Evolutionary conservation across 345 rosid genomes (phyloP).

Genomic region (Gossypium herbaceum): DNA sequence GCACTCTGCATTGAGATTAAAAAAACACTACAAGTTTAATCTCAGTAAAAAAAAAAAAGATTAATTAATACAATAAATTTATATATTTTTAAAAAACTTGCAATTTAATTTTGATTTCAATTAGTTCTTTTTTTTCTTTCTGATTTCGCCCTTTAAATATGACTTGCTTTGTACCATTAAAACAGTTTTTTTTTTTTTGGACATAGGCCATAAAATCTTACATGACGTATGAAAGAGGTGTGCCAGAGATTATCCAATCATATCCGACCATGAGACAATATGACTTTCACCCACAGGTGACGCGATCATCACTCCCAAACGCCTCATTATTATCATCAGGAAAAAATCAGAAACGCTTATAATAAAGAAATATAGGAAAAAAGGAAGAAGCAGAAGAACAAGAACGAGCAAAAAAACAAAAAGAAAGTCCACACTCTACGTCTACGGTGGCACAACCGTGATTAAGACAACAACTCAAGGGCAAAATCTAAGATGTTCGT

Average conservation of each 20-base stretch:
- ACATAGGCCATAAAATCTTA: not conserved
- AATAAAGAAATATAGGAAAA: not conserved
- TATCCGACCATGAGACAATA: conserved; percentile 6
- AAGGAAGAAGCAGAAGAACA: not conserved
- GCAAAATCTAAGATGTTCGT: not conserved
- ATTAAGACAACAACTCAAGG: not conserved
- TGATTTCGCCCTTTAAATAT: no score
- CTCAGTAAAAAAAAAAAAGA: no score
- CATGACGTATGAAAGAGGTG: not conserved
- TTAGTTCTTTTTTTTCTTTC: no score
- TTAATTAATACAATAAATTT: no score
- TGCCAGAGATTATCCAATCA: not conserved
- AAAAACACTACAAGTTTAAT: no score
- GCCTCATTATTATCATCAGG: no score
- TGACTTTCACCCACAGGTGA: not conserved
- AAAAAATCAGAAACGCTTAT: not conserved
- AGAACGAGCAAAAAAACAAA: not conserved
- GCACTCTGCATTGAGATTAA: no score
- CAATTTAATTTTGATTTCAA: no score
- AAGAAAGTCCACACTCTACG: not conserved
- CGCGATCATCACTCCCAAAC: not conserved
- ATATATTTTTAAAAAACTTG: no score
- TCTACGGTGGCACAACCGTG: conserved; percentile 29
- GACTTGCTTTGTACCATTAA: no score
- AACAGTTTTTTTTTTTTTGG: no score